Evolutionary conservation across 495 filamentous ascomycete genomes (phyloP).

Genomic region (Aspergillus sparsus): DNA sequence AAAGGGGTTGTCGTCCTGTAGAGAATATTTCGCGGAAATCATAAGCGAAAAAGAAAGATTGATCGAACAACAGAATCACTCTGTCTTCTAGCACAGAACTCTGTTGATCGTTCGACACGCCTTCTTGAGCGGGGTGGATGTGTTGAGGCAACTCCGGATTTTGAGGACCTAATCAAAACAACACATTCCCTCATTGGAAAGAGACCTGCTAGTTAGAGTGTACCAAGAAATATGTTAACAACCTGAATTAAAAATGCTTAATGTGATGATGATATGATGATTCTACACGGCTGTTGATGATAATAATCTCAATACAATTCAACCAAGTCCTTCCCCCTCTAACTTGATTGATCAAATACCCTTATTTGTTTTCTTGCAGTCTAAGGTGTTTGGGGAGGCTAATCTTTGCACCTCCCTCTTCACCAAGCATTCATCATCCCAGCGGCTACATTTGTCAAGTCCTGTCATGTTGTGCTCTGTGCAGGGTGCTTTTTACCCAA

Average conservation of each 20-base stretch:
- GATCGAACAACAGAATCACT: neutral
- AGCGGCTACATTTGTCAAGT: constrained; percentile 8
- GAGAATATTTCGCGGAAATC: no score
- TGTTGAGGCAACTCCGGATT: neutral
- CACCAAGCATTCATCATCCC: neutral
- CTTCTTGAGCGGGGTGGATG: constrained; percentile 5
- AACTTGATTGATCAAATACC: neutral
- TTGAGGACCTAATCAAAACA: neutral
- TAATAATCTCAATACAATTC: neutral
- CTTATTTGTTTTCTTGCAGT: neutral
- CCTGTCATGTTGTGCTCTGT: neutral
- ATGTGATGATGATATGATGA: neutral
- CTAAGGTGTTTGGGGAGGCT: no score
- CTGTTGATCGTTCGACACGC: constrained; percentile 6
- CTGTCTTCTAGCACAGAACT: neutral
- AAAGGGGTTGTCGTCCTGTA: no score
- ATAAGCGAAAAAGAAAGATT: neutral
- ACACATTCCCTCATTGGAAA: neutral
- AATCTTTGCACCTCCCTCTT: no score
- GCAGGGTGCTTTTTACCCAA: constrained; percentile 6
- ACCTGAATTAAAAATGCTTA: neutral
- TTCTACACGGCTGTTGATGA: neutral
- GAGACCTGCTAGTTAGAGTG: neutral
- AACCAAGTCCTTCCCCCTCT: neutral
- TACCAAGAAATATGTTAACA: neutral